These are phyloP conservation scores for Penicillium sp. DNA, from an alignment of 2,329 filamentous ascomycete species.

Conservation along the genomic window DNA sequence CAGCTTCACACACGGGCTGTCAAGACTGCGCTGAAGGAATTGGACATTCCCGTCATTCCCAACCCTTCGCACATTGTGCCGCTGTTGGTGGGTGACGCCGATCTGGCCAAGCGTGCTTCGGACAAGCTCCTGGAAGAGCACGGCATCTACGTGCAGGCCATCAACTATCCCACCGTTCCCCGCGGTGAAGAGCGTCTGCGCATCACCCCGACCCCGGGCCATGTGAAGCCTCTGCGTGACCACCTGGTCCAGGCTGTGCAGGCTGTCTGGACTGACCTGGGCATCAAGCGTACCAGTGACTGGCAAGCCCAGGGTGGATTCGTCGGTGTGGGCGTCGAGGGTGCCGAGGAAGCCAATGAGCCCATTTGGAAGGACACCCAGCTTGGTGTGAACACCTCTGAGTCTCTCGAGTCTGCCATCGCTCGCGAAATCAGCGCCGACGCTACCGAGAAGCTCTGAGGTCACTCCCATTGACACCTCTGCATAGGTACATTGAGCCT, in stretches of 20 bases:
- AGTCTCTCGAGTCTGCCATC: conserved; percentile 55
- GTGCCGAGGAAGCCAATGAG: conserved; percentile 51
- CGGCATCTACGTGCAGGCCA: conserved; percentile 94
- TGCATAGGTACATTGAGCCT: too few species aligned
- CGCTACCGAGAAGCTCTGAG: conserved; percentile 4
- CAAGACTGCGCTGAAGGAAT: conserved; percentile 71
- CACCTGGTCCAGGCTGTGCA: conserved; percentile 80
- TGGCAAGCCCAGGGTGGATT: conserved; percentile 91
- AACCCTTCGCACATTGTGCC: conserved; percentile 97
- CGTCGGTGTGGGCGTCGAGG: conserved; percentile 79
- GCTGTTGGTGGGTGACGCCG: conserved; percentile 87
- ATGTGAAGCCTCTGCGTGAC: conserved; percentile 76
- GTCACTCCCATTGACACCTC: background rate
- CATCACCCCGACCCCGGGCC: conserved; percentile 92
- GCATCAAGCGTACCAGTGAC: conserved; percentile 85
- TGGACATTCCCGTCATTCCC: conserved; percentile 91
- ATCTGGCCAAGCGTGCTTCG: conserved; percentile 83
- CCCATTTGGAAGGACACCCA: conserved; percentile 92
- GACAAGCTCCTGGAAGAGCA: conserved; percentile 87
- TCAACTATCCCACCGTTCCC: conserved; percentile 98
- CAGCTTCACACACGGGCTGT: conserved; percentile 94
- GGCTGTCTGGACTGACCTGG: conserved; percentile 78
- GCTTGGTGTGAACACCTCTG: conserved; percentile 60
- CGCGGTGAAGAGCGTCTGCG: conserved; percentile 95
- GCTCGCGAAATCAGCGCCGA: conserved; percentile 35